Conservation (phyloP, 257 asterid species). For the Solanum sitiens region DNA sequence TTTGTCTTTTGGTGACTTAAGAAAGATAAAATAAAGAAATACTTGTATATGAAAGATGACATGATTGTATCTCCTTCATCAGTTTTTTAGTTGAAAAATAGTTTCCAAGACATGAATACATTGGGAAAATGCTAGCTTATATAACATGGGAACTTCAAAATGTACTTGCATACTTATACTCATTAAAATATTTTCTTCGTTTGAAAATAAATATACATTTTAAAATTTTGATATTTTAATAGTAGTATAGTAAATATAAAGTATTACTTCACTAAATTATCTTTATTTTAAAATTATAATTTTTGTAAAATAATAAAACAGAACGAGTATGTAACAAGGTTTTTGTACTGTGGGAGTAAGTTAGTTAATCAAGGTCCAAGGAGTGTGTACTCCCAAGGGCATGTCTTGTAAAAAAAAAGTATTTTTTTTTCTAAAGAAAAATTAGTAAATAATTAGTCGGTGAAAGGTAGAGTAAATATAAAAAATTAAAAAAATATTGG, state of each 20-base stretch:
- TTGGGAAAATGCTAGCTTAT: background rate
- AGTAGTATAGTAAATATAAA: too few species aligned
- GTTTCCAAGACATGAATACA: background rate
- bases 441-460: background rate
- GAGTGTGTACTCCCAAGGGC: constrained; percentile 29
- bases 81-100: background rate
- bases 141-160: background rate
- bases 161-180: background rate
- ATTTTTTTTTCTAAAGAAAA: too few species aligned
- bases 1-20: background rate
- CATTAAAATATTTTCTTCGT: background rate
- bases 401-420: too few species aligned
- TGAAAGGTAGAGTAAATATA: constrained; percentile 14
- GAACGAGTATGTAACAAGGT: background rate
- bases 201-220: too few species aligned
- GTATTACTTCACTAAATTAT: too few species aligned
- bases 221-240: too few species aligned
- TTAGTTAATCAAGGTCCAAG: background rate
- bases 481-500: background rate
- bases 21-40: background rate
- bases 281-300: background rate
- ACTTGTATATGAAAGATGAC: background rate
- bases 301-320: background rate
- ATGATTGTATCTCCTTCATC: background rate
- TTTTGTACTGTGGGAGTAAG: background rate